A percentile compares a stretch with the other conserved stretches of the same genome.
These are phyloP conservation scores for Iris macrosiphon DNA, from an alignment of 106 monocot genomes.

Conservation along the genomic window DNA sequence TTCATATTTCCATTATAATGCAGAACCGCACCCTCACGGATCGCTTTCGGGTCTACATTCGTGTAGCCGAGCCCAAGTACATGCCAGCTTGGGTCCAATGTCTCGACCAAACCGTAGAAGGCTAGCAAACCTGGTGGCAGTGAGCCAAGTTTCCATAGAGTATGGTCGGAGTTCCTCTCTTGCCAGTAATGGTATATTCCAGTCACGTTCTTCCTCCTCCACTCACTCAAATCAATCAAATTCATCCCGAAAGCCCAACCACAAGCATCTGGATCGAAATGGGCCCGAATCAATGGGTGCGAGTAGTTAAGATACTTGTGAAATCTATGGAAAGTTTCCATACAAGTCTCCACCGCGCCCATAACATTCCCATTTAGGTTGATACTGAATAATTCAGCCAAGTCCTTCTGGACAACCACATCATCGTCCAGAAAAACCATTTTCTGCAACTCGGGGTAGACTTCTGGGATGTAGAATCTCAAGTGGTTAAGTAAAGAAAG, in stretches of 20 bases:
- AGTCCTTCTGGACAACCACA: slow-evolving; percentile 68
- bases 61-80: slow-evolving; percentile 74
- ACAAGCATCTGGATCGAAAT: slow-evolving; percentile 84
- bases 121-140: slow-evolving; percentile 73
- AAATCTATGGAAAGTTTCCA: slow-evolving; percentile 83
- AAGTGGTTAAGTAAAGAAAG: slow-evolving; percentile 75
- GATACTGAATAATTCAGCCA: slow-evolving; percentile 46
- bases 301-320: slow-evolving; percentile 76
- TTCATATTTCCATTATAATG: slow-evolving; percentile 90
- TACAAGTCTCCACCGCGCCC: slow-evolving; percentile 84
- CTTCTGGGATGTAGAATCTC: slow-evolving; percentile 79
- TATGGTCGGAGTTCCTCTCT: slow-evolving; percentile 62
- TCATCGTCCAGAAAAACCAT: slow-evolving; percentile 81
- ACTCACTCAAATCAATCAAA: slow-evolving; percentile 55
- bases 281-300: slow-evolving; percentile 58
- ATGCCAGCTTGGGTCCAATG: slow-evolving; percentile 68
- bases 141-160: slow-evolving; percentile 74
- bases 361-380: slow-evolving; percentile 77
- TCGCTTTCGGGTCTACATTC: slow-evolving; percentile 36
- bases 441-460: slow-evolving; percentile 58
- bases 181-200: slow-evolving; percentile 92
- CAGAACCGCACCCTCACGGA: slow-evolving; percentile 60
- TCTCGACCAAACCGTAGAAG: slow-evolving; percentile 68
- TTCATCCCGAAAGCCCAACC: slow-evolving; percentile 95
- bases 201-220: slow-evolving; percentile 66